phyloP scores from a whole-genome alignment of 164 flowering plant species.

The Echeveria elegans region DNA sequence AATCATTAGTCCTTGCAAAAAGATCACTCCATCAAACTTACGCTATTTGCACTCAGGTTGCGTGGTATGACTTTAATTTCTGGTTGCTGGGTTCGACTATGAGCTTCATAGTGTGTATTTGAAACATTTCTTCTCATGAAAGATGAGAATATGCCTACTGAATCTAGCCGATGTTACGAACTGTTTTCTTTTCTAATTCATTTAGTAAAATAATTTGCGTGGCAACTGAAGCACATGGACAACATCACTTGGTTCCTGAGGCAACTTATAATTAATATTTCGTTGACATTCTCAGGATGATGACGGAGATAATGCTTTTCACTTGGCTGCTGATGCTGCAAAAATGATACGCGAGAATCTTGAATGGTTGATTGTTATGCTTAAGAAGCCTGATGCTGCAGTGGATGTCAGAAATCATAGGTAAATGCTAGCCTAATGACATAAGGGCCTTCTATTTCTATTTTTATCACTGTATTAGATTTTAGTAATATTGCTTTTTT shows the following conservation, averaged over 20 bases:
- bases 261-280: neutral
- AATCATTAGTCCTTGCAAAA: too few species aligned
- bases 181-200: neutral
- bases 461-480: neutral
- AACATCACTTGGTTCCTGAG: neutral
- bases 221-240: neutral
- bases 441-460: neutral
- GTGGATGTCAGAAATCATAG: conserved; percentile 89
- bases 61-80: too few species aligned
- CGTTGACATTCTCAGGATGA: conserved; percentile 58
- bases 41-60: too few species aligned
- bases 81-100: too few species aligned
- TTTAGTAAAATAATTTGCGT: neutral
- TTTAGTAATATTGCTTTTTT: neutral
- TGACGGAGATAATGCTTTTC: conserved; percentile 98
- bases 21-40: too few species aligned
- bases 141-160: neutral
- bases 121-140: neutral
- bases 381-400: conserved; percentile 73
- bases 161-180: neutral
- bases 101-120: neutral
- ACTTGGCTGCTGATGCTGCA: conserved; percentile 94
- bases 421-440: conserved; percentile 28
- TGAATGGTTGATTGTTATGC: conserved; percentile 87
- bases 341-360: conserved; percentile 99